A percentile compares a stretch with the other conserved stretches of the same genome.
Evolutionary conservation across 129 eudicot species (phyloP).

Genomic region (Apium graveolens): DNA sequence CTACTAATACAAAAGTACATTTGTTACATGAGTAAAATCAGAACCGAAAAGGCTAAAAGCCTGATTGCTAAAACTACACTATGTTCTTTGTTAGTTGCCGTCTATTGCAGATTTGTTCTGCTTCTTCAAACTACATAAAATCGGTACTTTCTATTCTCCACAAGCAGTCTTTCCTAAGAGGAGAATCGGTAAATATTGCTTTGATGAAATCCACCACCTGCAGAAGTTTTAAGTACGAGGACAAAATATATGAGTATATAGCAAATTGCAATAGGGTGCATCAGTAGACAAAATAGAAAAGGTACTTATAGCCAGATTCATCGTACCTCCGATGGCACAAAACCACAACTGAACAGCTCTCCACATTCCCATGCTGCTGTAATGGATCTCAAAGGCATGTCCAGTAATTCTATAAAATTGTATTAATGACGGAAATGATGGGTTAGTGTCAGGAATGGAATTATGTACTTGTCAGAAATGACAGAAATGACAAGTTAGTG

Average conservation of each 20-base stretch:
- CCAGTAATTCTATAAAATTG: slow-evolving; percentile 62
- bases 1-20: neutral
- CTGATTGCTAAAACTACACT: slow-evolving; percentile 3
- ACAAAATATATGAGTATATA: neutral
- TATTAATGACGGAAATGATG: neutral
- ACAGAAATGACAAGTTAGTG: too few species aligned
- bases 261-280: neutral
- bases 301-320: neutral
- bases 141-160: slow-evolving; percentile 47
- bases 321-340: slow-evolving; percentile 59
- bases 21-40: slow-evolving; percentile 8
- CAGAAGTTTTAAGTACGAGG: slow-evolving; percentile 10
- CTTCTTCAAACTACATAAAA: slow-evolving; percentile 10
- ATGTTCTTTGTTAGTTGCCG: slow-evolving; percentile 9
- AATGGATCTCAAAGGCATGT: slow-evolving; percentile 87
- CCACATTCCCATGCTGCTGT: slow-evolving; percentile 90
- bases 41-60: neutral
- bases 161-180: slow-evolving; percentile 74
- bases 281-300: neutral
- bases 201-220: slow-evolving; percentile 75
- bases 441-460: neutral
- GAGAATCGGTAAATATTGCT: slow-evolving; percentile 89
- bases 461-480: neutral
- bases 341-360: slow-evolving; percentile 59
- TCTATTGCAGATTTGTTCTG: neutral